Conservation (phyloP, 768 basidiomycete species). For the Agaricus sinodeliciosus region DNA sequence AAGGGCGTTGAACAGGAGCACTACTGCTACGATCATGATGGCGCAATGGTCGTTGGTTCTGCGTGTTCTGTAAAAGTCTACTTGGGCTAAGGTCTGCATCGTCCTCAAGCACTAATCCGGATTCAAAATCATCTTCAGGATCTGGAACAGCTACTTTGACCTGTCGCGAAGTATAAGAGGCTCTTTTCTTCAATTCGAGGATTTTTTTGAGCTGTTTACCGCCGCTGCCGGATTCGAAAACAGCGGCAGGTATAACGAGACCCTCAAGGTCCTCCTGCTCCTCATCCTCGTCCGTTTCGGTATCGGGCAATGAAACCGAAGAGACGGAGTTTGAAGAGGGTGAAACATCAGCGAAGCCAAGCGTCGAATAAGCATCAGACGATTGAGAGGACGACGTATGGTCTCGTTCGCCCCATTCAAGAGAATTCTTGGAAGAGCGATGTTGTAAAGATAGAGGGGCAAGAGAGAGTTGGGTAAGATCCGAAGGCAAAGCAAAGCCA, state of each 20-base stretch:
- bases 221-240: constrained; percentile 69
- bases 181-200: constrained; percentile 50
- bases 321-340: constrained; percentile 68
- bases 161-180: constrained; percentile 30
- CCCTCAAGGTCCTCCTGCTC: constrained; percentile 77
- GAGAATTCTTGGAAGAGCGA: constrained; percentile 74
- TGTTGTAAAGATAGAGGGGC: constrained; percentile 71
- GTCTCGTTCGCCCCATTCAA: constrained; percentile 84
- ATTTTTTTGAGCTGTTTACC: constrained; percentile 43
- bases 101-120: constrained; percentile 77
- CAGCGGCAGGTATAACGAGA: constrained; percentile 64
- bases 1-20: constrained; percentile 44
- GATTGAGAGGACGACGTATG: constrained; percentile 79
- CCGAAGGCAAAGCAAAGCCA: constrained; percentile 72
- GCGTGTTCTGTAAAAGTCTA: constrained; percentile 50
- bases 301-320: constrained; percentile 62
- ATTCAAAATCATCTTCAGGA: constrained; percentile 82
- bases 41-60: constrained; percentile 34
- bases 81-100: constrained; percentile 80
- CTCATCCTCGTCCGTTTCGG: constrained; percentile 67
- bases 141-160: constrained; percentile 52
- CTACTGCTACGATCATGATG: constrained; percentile 51
- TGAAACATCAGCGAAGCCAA: constrained; percentile 68
- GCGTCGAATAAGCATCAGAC: constrained; percentile 79
- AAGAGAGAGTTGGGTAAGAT: constrained; percentile 77